phyloP scores from a whole-genome alignment of 208 protist species.

The Crithidia brevicula region DNA sequence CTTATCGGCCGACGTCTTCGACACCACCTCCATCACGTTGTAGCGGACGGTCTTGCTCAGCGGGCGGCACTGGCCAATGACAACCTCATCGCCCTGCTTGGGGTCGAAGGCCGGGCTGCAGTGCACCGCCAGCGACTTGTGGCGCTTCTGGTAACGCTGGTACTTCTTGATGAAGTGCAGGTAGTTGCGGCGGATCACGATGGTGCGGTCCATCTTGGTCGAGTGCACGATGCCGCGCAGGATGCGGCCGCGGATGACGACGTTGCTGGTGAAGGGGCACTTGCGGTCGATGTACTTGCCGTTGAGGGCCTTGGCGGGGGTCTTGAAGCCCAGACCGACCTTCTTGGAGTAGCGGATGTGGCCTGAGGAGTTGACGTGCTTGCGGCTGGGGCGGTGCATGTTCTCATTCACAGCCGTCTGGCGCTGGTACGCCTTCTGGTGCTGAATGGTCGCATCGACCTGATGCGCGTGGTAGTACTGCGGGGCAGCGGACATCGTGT shows the following conservation, averaged over 20 bases:
- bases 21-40: constrained; percentile 98
- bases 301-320: constrained; percentile 97
- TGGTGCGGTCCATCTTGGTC: constrained; percentile 99
- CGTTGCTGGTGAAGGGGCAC: constrained; percentile 99
- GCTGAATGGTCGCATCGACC: constrained; percentile 90
- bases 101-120: constrained; percentile 98
- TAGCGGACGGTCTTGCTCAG: constrained; percentile 99
- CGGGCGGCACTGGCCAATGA: constrained; percentile 99
- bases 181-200: constrained; percentile 99
- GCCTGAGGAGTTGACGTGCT: constrained; percentile 66
- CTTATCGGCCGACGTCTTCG: constrained; percentile 87
- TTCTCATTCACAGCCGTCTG: constrained; percentile 93
- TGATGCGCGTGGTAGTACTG: constrained; percentile 75
- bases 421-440: constrained; percentile 93
- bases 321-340: constrained; percentile 98
- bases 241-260: constrained; percentile 99
- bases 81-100: constrained; percentile 98
- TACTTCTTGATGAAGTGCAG: constrained; percentile 99
- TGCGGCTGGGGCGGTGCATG: constrained; percentile 69
- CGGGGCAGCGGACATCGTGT: constrained; percentile 43
- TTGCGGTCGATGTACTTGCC: constrained; percentile 99
- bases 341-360: constrained; percentile 94
- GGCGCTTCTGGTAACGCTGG: constrained; percentile 99
- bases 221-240: constrained; percentile 98
- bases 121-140: constrained; percentile 99